A percentile compares a stretch with the other conserved stretches of the same genome.
Evolutionary conservation across 176 grass and related monocot genomes (phyloP).

Genomic region (Paspalum vaginatum): DNA sequence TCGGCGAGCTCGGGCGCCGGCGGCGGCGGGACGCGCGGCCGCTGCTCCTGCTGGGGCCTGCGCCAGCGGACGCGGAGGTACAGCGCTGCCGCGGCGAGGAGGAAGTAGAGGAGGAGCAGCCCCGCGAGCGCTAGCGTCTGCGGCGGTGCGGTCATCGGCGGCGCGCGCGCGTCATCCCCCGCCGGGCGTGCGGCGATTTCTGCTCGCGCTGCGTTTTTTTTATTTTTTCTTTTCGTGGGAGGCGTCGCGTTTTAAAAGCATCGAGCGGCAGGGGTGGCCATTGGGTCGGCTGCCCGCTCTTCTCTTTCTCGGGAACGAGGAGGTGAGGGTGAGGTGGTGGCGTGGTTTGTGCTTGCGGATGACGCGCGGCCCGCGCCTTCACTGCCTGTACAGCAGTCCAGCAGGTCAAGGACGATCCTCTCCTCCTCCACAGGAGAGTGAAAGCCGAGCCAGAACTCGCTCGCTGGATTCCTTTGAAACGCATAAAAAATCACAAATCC

Average conservation of each 20-base stretch:
- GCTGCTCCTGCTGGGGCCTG: not conserved
- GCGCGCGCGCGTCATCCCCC: slow-evolving; percentile 60
- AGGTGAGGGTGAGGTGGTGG: too few relatives aligned
- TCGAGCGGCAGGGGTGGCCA: slow-evolving; percentile 12
- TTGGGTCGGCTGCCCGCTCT: too few relatives aligned
- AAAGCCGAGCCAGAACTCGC: too few relatives aligned
- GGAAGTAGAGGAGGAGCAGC: slow-evolving; percentile 22
- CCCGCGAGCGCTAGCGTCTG: slow-evolving; percentile 26
- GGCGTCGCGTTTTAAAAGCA: slow-evolving; percentile 26
- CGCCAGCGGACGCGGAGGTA: not conserved
- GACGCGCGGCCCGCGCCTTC: too few relatives aligned
- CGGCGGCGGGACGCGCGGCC: not conserved
- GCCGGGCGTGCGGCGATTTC: not conserved
- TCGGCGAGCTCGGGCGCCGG: not conserved
- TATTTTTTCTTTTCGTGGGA: not conserved
- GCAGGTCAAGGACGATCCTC: too few relatives aligned
- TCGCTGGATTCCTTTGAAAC: too few relatives aligned
- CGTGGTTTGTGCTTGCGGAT: too few relatives aligned
- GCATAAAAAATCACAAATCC: too few relatives aligned
- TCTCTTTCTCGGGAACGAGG: too few relatives aligned
- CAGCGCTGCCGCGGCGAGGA: not conserved
- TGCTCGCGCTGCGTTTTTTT: not conserved
- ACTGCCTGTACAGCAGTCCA: too few relatives aligned
- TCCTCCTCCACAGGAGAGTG: too few relatives aligned
- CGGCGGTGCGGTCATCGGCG: slow-evolving; percentile 45